These are phyloP conservation scores for Gracilaria domingensis DNA, from an alignment of 23 red algal species.

Conservation along the genomic window DNA sequence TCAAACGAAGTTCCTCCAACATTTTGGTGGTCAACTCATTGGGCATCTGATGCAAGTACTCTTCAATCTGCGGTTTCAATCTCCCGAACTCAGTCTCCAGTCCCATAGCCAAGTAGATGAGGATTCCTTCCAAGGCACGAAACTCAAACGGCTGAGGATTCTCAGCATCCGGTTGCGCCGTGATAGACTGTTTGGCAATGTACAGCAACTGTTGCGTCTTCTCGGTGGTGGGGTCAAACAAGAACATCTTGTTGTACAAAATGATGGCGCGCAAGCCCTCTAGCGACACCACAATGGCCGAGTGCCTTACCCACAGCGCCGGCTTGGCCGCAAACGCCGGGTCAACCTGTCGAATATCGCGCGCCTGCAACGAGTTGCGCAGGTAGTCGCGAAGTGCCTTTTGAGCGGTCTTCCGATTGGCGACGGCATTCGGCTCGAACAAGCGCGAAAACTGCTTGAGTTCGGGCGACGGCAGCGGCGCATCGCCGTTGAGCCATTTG, in stretches of 20 bases:
- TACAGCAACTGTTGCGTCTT: slow-evolving; percentile 27
- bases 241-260: slow-evolving; percentile 78
- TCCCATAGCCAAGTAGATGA: slow-evolving; percentile 49
- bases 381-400: slow-evolving; percentile 77
- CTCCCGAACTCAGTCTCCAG: slow-evolving; percentile 75
- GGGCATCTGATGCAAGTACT: slow-evolving; percentile 58
- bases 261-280: slow-evolving; percentile 85
- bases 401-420: slow-evolving; percentile 30
- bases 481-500: slow-evolving; percentile 29
- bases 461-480: slow-evolving; percentile 26
- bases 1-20: slow-evolving; percentile 75
- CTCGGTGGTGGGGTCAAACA: slow-evolving; percentile 71
- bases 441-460: slow-evolving; percentile 40
- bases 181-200: slow-evolving; percentile 39
- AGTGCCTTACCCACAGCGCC: slow-evolving; percentile 89
- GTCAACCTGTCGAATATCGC: slow-evolving; percentile 92
- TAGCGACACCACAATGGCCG: slow-evolving; percentile 78
- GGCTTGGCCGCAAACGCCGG: slow-evolving; percentile 89
- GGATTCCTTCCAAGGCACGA: slow-evolving; percentile 80
- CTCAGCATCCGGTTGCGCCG: slow-evolving; percentile 34
- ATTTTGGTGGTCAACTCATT: slow-evolving; percentile 69
- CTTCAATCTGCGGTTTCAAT: slow-evolving; percentile 65
- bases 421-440: slow-evolving; percentile 10
- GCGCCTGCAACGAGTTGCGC: slow-evolving; percentile 78
- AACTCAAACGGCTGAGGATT: slow-evolving; percentile 93